Conservation (phyloP, 2,329 filamentous ascomycete genomes). For the Metarhizium humberi region DNA sequence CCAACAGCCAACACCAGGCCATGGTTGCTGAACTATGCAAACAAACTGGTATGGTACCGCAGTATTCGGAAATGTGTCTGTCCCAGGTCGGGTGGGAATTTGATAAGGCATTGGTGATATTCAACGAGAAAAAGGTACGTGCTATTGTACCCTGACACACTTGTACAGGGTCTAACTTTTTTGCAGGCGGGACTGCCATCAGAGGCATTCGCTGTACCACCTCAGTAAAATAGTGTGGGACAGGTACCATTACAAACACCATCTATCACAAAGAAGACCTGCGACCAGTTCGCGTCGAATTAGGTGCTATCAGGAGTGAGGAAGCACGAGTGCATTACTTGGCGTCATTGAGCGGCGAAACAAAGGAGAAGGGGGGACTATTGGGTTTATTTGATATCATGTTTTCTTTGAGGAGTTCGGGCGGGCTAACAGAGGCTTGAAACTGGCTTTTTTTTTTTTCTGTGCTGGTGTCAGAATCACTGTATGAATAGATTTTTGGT, state of each 20-base stretch:
- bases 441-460: neutral
- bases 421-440: neutral
- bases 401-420: neutral
- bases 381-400: neutral
- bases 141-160: neutral
- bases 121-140: constrained; percentile 64
- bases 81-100: constrained; percentile 73
- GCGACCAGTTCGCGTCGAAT: too few species aligned
- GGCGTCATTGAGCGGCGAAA: neutral
- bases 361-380: neutral
- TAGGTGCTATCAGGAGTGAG: neutral
- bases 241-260: neutral
- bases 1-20: constrained; percentile 47
- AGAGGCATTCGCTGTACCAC: constrained; percentile 15
- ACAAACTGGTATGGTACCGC: constrained; percentile 69
- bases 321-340: neutral
- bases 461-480: neutral
- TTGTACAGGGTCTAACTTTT: neutral
- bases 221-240: constrained; percentile 1
- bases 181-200: constrained; percentile 15
- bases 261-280: neutral
- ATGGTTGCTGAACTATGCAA: constrained; percentile 67
- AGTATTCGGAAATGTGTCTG: constrained; percentile 75
- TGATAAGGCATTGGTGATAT: constrained; percentile 63
- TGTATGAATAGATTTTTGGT: neutral